These are phyloP conservation scores for Trametes coccinea DNA, from an alignment of 768 basidiomycete species.

Conservation along the genomic window DNA sequence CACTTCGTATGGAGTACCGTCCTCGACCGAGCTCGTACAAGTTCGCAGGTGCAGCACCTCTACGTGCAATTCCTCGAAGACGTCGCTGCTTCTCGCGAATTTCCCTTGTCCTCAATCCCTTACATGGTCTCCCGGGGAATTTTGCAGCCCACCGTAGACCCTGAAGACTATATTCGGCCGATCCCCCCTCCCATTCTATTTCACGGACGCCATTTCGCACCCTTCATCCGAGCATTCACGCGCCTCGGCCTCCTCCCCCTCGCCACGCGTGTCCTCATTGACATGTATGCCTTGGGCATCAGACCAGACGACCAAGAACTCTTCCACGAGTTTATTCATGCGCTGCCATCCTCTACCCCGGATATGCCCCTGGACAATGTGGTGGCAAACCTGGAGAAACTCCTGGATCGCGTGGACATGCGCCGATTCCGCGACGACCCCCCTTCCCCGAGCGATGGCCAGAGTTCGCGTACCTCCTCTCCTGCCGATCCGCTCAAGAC, in stretches of 20 bases:
- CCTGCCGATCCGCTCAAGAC: neutral
- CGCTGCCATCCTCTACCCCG: constrained; percentile 45
- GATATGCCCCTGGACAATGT: constrained; percentile 39
- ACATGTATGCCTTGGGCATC: constrained; percentile 52
- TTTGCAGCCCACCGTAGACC: neutral
- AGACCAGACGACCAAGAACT: constrained; percentile 44
- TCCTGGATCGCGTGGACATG: neutral
- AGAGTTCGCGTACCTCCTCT: neutral
- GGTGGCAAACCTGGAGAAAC: constrained; percentile 43
- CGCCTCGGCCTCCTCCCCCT: constrained; percentile 25
- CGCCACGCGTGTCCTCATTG: constrained; percentile 45
- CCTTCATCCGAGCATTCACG: constrained; percentile 15
- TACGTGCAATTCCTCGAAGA: constrained; percentile 3
- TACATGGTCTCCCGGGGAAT: neutral
- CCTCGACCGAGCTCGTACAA: neutral
- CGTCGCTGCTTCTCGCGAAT: constrained; percentile 1
- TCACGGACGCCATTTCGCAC: constrained; percentile 39
- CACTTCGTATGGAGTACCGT: neutral
- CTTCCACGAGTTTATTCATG: constrained; percentile 50
- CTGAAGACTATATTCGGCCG: neutral
- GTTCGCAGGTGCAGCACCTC: neutral
- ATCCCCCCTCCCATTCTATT: constrained; percentile 18
- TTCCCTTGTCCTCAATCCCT: neutral
- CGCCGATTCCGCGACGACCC: neutral
- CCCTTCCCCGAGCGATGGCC: constrained; percentile 22